Conservation (phyloP, 768 basidiomycete genomes). For the Suillus variegatus region DNA sequence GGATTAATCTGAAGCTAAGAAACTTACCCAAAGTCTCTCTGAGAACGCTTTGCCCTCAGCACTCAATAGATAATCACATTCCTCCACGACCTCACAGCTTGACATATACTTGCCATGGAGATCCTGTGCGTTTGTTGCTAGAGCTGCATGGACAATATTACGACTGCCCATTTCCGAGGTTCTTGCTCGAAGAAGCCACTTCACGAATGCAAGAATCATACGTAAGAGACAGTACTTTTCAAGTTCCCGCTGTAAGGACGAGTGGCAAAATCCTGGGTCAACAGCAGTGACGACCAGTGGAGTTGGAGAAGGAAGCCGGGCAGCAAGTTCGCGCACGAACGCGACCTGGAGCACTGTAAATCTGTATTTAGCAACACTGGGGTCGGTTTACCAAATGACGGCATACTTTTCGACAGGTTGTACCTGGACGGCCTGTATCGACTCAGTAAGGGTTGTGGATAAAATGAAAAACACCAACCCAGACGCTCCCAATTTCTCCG, state of each 20-base stretch:
- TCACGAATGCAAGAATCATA: background rate
- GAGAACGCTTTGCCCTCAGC: slow-evolving; percentile 30
- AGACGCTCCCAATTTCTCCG: slow-evolving; percentile 20
- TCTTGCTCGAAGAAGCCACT: slow-evolving; percentile 20
- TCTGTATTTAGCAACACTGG: background rate
- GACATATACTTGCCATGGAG: slow-evolving; percentile 35
- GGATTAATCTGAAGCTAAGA: background rate
- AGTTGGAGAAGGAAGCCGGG: slow-evolving; percentile 23
- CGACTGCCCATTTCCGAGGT: slow-evolving; percentile 37
- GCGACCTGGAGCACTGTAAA: slow-evolving; percentile 32
- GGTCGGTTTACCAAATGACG: background rate
- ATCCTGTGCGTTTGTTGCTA: slow-evolving; percentile 24
- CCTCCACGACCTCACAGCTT: slow-evolving; percentile 25
- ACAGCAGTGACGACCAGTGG: slow-evolving; percentile 27
- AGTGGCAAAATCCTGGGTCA: slow-evolving; percentile 37
- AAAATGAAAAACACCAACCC: slow-evolving; percentile 15
- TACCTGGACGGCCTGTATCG: background rate
- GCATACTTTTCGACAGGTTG: background rate
- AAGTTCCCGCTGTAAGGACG: slow-evolving; percentile 24
- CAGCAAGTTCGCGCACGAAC: slow-evolving; percentile 34
- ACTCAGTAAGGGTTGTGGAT: slow-evolving; percentile 2
- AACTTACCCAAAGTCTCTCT: slow-evolving; percentile 35
- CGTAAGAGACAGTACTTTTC: slow-evolving; percentile 8
- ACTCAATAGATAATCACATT: slow-evolving; percentile 31
- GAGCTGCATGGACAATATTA: slow-evolving; percentile 34